Percentiles rank a stretch among this genome's conserved stretches.
These are phyloP conservation scores for Coemansia sp. DNA, from an alignment of 192 early-diverging fungal genomes.

Conservation along the genomic window DNA sequence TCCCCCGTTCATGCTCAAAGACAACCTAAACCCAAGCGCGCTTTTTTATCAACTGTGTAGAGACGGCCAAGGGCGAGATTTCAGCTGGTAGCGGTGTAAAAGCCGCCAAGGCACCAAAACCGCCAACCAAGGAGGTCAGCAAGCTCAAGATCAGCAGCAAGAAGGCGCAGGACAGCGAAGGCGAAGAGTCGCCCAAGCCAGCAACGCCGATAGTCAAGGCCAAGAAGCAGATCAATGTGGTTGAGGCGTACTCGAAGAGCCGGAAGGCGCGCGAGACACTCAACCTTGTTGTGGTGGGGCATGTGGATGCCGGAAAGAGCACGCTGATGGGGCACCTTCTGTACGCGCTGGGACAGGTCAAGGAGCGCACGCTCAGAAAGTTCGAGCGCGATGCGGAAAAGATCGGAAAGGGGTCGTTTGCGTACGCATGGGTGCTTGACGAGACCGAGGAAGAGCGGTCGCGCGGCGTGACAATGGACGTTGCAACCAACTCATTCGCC, in stretches of 20 bases:
- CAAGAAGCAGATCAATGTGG: conserved; percentile 37
- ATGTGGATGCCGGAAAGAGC: conserved; percentile 97
- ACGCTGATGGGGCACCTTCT: conserved; percentile 97
- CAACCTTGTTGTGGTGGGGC: conserved; percentile 90
- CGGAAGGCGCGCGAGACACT: conserved; percentile 63
- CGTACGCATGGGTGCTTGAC: conserved; percentile 97
- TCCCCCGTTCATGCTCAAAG: conserved; percentile 22
- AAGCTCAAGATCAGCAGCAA: conserved; percentile 23
- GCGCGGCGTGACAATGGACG: conserved; percentile 95
- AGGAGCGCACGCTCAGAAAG: conserved; percentile 80
- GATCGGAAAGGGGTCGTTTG: conserved; percentile 94
- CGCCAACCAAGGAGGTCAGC: conserved; percentile 25
- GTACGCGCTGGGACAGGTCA: conserved; percentile 84
- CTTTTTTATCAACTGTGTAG: conserved; percentile 6
- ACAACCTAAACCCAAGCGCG: conserved; percentile 4
- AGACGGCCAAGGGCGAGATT: neutral
- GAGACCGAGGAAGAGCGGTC: conserved; percentile 88
- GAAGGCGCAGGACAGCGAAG: conserved; percentile 10
- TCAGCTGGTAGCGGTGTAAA: too few species aligned
- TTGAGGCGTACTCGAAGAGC: conserved; percentile 38
- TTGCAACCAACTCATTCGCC: conserved; percentile 87
- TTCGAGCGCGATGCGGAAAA: conserved; percentile 89
- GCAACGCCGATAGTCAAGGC: conserved; percentile 20
- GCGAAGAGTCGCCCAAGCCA: conserved; percentile 13
- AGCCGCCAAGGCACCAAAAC: neutral